Conservation (phyloP, 2,329 filamentous ascomycete species). For the Fusarium redolens region DNA sequence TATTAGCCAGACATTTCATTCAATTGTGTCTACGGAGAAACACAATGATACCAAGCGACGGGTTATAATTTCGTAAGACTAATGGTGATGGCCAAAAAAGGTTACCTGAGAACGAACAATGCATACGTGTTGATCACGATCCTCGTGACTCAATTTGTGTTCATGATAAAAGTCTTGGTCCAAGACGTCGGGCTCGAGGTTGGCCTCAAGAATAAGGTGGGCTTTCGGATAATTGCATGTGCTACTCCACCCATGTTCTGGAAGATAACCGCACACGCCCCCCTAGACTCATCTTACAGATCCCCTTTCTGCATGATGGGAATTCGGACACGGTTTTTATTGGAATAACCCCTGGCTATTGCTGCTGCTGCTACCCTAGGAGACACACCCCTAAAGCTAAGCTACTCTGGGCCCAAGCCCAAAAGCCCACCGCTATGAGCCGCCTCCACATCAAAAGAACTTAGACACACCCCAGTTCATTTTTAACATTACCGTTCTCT, state of each 20-base stretch:
- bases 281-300: not conserved
- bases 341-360: slow-evolving; percentile 36
- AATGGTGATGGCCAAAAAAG: slow-evolving; percentile 1
- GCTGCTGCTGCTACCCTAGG: not conserved
- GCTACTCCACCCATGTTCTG: slow-evolving; percentile 15
- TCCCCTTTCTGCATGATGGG: slow-evolving; percentile 23
- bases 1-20: slow-evolving; percentile 22
- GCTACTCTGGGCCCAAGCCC: slow-evolving; percentile 13
- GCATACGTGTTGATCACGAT: slow-evolving; percentile 25
- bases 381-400: slow-evolving; percentile 22
- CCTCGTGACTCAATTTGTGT: slow-evolving; percentile 29
- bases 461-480: slow-evolving; percentile 16
- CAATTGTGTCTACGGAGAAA: slow-evolving; percentile 8
- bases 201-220: slow-evolving; percentile 32
- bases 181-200: slow-evolving; percentile 1
- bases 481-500: not conserved
- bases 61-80: not conserved
- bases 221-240: slow-evolving; percentile 29
- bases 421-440: slow-evolving; percentile 17
- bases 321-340: slow-evolving; percentile 30
- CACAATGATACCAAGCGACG: not conserved
- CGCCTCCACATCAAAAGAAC: slow-evolving; percentile 8
- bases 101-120: slow-evolving; percentile 6
- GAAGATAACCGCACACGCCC: slow-evolving; percentile 21
- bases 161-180: not conserved